Evolutionary conservation across 768 basidiomycete genomes (phyloP).

Genomic region (Leccinum fibrillosum): DNA sequence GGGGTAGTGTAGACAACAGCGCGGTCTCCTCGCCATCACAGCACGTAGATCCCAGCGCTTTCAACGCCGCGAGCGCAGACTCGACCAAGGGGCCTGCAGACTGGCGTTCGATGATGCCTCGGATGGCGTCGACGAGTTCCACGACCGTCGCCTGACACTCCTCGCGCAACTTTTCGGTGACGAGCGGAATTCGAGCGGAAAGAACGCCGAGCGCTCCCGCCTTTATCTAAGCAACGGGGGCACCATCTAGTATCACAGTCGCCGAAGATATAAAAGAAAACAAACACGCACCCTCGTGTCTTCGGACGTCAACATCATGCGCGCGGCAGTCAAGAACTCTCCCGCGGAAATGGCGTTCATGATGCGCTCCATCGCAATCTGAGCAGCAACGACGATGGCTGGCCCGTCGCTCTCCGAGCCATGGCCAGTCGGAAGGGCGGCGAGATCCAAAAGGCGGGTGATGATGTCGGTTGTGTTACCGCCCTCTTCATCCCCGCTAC

Average conservation of each 20-base stretch:
- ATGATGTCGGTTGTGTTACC: conserved; percentile 42
- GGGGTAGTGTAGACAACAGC: conserved; percentile 57
- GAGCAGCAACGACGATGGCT: conserved; percentile 46
- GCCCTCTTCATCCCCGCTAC: conserved; percentile 16
- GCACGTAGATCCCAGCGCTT: conserved; percentile 55
- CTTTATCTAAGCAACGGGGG: conserved; percentile 46
- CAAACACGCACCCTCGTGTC: conserved; percentile 45
- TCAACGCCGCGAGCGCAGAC: conserved; percentile 59
- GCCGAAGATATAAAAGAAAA: not conserved
- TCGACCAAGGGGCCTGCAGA: conserved; percentile 38
- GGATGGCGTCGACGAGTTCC: conserved; percentile 50
- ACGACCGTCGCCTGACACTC: conserved; percentile 47
- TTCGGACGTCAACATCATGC: conserved; percentile 53
- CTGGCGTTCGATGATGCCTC: conserved; percentile 43
- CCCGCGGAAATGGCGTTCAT: conserved; percentile 65
- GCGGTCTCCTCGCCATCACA: conserved; percentile 63
- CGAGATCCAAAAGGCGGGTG: conserved; percentile 46
- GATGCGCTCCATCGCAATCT: conserved; percentile 48
- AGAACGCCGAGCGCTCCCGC: conserved; percentile 69
- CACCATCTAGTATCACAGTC: not conserved
- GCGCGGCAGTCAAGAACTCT: conserved; percentile 61
- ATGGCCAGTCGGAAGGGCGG: conserved; percentile 33
- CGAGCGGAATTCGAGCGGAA: conserved; percentile 57
- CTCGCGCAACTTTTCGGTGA: conserved; percentile 55
- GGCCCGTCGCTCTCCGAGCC: conserved; percentile 36